Base-by-base conservation (phyloP, 1,284 basidiomycete species). In the Boletus semigastroideus region DNA sequence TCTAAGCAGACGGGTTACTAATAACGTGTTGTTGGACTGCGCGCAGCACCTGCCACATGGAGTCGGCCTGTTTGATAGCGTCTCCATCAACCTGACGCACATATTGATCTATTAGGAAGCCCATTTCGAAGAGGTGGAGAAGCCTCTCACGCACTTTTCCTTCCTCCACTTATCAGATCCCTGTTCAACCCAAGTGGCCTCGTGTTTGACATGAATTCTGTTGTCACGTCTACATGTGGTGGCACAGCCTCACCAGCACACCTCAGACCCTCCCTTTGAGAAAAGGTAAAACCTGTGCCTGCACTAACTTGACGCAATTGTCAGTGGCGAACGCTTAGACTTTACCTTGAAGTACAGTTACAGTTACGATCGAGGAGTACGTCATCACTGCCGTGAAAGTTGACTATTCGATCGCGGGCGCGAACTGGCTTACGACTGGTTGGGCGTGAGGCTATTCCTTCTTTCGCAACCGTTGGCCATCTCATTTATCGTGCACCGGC, bases 121-220 rank as follows among this genome's bases (percentile, higher is more conserved):
- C 41, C 25, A 38, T 43, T 52, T 47, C 54, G 48, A 42, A 49
- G 47, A 45, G 33, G 22, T 39, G 39, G 46, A 46, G 47, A 48
- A 46, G 33, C 46, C 51, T 55, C 52, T 57, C 51, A 51, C 54
- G 54, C 36, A 25, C 16, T 33, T 30, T 52, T 41, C 48, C 42
- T 47, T 44, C 42, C 48, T 40, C 44, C 47, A 43, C 38, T 40
- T 50, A 53, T 42, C 53, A 22, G n/a, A 42, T 19, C 41, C 49
- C 51, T 49, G 48, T 45, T 53, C 33, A 36, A 52, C 41, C 42
- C 44, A 62, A 54, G 41, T 48, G 49, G 33, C 67, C 66, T 69
- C 64, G 64, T 65, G 64, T 65, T 56, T 39, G 33, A 49, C 60
- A 43, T 48, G 54, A 63, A 58, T 40, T 36, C 45, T 52, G 48